Evolutionary conservation across 169 alveolate species (phyloP).

Genomic region (Cryptosporidium felis): DNA sequence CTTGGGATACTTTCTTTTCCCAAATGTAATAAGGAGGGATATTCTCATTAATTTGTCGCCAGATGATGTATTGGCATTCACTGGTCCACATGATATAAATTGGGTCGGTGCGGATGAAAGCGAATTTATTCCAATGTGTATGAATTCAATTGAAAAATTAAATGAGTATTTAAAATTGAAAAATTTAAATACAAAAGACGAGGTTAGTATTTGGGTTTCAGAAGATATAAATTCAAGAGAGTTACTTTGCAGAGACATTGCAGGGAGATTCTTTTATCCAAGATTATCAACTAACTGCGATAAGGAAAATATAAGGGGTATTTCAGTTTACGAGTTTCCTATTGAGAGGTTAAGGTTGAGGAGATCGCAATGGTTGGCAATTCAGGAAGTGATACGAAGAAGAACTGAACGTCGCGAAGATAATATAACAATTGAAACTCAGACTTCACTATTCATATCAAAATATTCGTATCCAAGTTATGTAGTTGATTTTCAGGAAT

Average conservation of each 20-base stretch:
- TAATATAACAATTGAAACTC: too few species aligned
- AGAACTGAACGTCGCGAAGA: not conserved
- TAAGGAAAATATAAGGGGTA: not conserved
- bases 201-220: conserved; percentile 37
- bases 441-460: too few species aligned
- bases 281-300: conserved; percentile 21
- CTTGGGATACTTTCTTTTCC: conserved; percentile 50
- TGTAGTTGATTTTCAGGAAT: conserved; percentile 54
- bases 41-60: conserved; percentile 19
- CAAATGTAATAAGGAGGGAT: conserved; percentile 31
- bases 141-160: conserved; percentile 39
- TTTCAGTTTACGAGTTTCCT: not conserved
- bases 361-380: conserved; percentile 60
- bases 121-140: conserved; percentile 45
- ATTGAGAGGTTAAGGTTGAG: conserved; percentile 27
- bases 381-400: conserved; percentile 28
- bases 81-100: conserved; percentile 62
- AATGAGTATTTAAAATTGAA: not conserved
- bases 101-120: conserved; percentile 68
- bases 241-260: conserved; percentile 58
- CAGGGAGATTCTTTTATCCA: conserved; percentile 63
- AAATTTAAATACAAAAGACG: not conserved
- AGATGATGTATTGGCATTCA: conserved; percentile 47
- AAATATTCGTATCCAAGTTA: conserved; percentile 25
- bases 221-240: conserved; percentile 40